These are phyloP conservation scores for Lentithecium fluviatile DNA, from an alignment of 495 filamentous ascomycete genomes.

Conservation along the genomic window DNA sequence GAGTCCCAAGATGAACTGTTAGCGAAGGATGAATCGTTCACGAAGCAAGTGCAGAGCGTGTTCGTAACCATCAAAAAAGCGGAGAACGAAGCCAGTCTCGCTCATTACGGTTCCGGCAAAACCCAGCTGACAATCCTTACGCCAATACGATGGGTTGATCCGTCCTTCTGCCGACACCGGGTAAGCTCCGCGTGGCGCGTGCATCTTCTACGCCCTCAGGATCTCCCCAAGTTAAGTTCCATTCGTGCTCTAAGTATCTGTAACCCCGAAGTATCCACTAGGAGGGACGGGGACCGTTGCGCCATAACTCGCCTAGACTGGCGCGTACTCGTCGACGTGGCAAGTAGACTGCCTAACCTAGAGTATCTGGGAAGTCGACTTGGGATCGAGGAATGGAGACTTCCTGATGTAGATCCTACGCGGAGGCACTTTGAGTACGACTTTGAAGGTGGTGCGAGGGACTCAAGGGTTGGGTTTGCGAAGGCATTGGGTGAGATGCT, in stretches of 20 bases:
- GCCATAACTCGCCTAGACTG: neutral
- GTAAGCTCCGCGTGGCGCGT: neutral
- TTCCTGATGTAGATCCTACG: neutral
- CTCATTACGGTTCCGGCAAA: neutral
- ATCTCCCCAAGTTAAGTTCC: too few species aligned
- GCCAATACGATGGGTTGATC: neutral
- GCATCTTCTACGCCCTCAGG: too few species aligned
- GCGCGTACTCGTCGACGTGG: neutral
- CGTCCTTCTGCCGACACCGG: neutral
- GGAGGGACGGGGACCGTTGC: neutral
- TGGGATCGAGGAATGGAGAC: neutral
- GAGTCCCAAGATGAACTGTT: neutral
- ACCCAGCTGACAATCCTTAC: neutral
- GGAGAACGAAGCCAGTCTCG: neutral
- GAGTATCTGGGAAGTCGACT: neutral
- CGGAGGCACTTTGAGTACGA: neutral
- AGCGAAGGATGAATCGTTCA: neutral
- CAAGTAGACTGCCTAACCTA: neutral
- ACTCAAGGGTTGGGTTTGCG: neutral
- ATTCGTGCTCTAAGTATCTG: neutral
- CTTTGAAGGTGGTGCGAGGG: neutral
- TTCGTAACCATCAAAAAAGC: neutral
- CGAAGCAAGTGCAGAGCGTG: neutral
- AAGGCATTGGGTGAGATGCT: slow-evolving; percentile 41
- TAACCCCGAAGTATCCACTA: neutral